Evolutionary conservation across 805 yeast genomes (phyloP).

Genomic region (Yamadazyma insecticola): DNA sequence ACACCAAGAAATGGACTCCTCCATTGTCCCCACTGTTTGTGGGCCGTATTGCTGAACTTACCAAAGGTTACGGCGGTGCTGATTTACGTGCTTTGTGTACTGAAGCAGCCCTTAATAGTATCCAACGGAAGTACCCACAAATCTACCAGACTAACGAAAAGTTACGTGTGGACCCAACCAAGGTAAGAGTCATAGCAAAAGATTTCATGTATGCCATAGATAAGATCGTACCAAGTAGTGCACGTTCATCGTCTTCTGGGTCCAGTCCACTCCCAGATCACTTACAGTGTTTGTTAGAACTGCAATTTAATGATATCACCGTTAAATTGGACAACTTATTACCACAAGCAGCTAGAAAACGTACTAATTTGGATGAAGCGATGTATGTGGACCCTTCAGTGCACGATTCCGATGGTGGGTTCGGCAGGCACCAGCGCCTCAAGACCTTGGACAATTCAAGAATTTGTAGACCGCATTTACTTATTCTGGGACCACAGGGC

Average conservation of each 20-base stretch:
- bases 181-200: conserved; percentile 67
- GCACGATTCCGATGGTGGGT: conserved; percentile 58
- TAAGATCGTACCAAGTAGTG: conserved; percentile 87
- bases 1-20: conserved; percentile 87
- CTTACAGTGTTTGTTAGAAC: conserved; percentile 58
- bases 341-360: conserved; percentile 48
- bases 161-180: conserved; percentile 63
- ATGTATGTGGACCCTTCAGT: conserved; percentile 55
- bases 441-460: conserved; percentile 51
- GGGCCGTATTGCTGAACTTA: conserved; percentile 64
- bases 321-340: conserved; percentile 50
- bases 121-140: conserved; percentile 90
- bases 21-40: conserved; percentile 56
- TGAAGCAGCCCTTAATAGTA: conserved; percentile 89
- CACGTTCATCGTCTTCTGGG: conserved; percentile 70
- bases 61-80: conserved; percentile 98
- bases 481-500: conserved; percentile 70
- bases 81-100: conserved; percentile 92
- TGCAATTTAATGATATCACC: conserved; percentile 44
- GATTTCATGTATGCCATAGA: conserved; percentile 86
- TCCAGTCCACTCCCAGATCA: conserved; percentile 78
- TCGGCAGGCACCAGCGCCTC: conserved; percentile 61
- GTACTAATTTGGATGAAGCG: conserved; percentile 63
- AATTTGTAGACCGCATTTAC: conserved; percentile 74
- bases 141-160: conserved; percentile 76